These are phyloP conservation scores for Arctium minus DNA, from an alignment of 129 eudicot species.

Conservation along the genomic window DNA sequence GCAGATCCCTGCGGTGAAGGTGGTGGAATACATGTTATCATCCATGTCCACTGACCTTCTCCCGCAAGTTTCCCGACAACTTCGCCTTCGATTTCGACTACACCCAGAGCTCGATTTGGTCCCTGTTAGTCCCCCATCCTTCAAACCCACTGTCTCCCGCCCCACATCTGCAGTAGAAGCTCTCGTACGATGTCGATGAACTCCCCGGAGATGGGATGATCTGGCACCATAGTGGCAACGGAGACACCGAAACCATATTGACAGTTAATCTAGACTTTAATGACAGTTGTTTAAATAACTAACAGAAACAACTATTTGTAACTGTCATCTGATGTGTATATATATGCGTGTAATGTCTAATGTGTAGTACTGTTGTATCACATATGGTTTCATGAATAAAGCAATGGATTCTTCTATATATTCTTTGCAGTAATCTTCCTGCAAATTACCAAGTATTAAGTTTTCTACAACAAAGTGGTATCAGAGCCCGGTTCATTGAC, in stretches of 20 bases:
- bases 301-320: too few relatives aligned
- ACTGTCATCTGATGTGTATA: too few relatives aligned
- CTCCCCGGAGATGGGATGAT: background rate
- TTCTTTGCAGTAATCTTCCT: too few relatives aligned
- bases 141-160: constrained; percentile 27
- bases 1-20: constrained; percentile 29
- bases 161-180: constrained; percentile 29
- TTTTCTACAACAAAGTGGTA: too few relatives aligned
- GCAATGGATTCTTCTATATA: too few relatives aligned
- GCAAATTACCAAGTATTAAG: too few relatives aligned
- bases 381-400: too few relatives aligned
- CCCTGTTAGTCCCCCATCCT: constrained; percentile 60
- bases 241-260: background rate
- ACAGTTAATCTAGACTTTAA: too few relatives aligned
- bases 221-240: background rate
- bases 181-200: constrained; percentile 30
- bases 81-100: constrained; percentile 90
- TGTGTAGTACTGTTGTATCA: too few relatives aligned
- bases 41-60: constrained; percentile 70
- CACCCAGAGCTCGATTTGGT: constrained; percentile 92
- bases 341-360: too few relatives aligned
- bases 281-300: too few relatives aligned
- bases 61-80: constrained; percentile 81
- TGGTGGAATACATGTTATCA: constrained; percentile 59
- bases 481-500: too few relatives aligned